Conservation (phyloP, 345 rosid species). For the Eucalyptus regnans region DNA sequence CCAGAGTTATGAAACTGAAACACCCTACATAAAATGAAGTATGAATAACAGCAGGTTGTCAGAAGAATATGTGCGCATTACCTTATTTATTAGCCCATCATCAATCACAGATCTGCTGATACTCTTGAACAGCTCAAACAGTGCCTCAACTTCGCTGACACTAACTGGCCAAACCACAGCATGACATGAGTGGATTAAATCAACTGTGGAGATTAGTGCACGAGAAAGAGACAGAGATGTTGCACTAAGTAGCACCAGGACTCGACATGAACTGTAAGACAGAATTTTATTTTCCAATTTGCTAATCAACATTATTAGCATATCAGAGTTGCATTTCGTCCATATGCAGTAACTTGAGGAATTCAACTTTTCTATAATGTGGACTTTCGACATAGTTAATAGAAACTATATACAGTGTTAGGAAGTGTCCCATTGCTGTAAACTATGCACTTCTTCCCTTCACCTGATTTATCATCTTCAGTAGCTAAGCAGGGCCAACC, state of each 20-base stretch:
- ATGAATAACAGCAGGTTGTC: background rate
- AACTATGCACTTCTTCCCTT: background rate
- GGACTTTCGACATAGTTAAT: background rate
- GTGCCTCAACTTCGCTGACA: constrained; percentile 37
- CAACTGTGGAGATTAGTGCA: background rate
- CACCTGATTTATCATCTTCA: background rate
- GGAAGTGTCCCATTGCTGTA: background rate
- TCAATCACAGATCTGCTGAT: constrained; percentile 39
- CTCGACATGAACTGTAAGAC: background rate
- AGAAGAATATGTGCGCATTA: background rate
- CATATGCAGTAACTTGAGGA: background rate
- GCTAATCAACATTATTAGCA: background rate
- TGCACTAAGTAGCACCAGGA: background rate
- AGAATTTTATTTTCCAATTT: background rate
- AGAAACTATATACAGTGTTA: background rate
- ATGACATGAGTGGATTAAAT: background rate
- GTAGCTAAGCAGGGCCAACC: background rate
- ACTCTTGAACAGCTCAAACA: constrained; percentile 34
- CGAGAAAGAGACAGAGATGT: background rate
- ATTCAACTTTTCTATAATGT: background rate
- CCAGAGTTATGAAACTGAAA: background rate
- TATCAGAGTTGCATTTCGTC: background rate
- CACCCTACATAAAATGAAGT: background rate
- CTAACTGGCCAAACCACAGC: constrained; percentile 15
- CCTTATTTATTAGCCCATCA: constrained; percentile 44